Base-by-base conservation (phyloP, 805 yeast genomes). In the Pichia cabralensis region DNA sequence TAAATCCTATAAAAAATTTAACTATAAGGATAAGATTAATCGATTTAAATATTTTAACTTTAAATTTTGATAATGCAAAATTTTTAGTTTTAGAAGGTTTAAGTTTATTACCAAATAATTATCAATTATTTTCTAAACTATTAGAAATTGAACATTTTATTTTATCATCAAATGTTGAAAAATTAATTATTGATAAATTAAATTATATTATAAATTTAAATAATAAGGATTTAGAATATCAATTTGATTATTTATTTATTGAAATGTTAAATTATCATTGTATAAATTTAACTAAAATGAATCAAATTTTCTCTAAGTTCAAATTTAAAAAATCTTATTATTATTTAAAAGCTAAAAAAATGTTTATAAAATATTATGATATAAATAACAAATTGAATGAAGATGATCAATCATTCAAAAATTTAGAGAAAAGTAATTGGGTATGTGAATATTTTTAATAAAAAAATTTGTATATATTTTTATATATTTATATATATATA, bases 1-100 rank as follows among this genome's bases (percentile, higher is more conserved):
- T 47, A 9, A 52, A 45, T 36, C 44, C 48, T 14, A 36, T 48
- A 3, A 49, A 54, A 12, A 53, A 61, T 28, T 45, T 56, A 13
- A 45, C 49, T 16, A 36, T 68, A 4, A 47, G 64, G n/a, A 24
- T 62, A 9, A 61, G 67, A 28, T 47, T 75, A 22, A 49, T 63
- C 7, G 74, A 73, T 41, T 39, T 74, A 14, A 62, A 69, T 33
- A 17, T 71, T 0, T 46, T 59, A n/a, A 40, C 52, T 6, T 60
- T 59, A 1, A 58, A 68, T 32, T 39, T 52, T 22, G 28, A 53
- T 2, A 47, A 45, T 21, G 77, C 77, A 0, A 61, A 58, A 31
- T 55, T 48, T n/a, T 32, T 63, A 14, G 16, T 41, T 7, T 23
- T 50, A 29, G 55, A 56, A 21, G 20, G 46, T 17, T 30, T 43